A percentile compares a stretch with the other conserved stretches of the same genome.
Evolutionary conservation across 176 grass and related monocot genomes (phyloP).

Genomic region (Oryza glaberrima): DNA sequence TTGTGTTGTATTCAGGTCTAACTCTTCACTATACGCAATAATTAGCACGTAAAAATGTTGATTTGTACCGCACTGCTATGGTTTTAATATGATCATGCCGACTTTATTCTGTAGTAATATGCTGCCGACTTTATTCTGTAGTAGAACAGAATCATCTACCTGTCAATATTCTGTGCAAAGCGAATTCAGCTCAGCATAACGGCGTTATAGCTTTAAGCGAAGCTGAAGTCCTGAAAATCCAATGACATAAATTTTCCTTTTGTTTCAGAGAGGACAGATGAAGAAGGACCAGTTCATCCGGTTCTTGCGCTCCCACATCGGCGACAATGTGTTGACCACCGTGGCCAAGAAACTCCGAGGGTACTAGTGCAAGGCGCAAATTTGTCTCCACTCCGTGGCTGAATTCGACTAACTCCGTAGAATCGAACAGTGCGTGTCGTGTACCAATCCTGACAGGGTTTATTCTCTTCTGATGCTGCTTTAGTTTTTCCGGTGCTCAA

Average conservation of each 20-base stretch:
- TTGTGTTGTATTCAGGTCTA: not conserved
- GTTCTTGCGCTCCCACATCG: constrained; percentile 54
- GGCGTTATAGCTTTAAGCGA: not conserved
- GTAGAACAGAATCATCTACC: not conserved
- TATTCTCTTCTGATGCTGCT: constrained; percentile 40
- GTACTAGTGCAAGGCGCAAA: constrained; percentile 43
- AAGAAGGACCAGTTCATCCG: constrained; percentile 71
- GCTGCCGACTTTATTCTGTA: not conserved
- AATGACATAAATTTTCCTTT: not conserved
- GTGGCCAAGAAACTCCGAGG: constrained; percentile 64
- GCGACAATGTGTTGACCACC: constrained; percentile 63
- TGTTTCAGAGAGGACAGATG: constrained; percentile 70
- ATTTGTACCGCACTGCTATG: not conserved
- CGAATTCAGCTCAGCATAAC: not conserved
- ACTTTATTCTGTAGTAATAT: not conserved
- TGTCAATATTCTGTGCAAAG: not conserved
- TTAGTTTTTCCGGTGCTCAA: constrained; percentile 13
- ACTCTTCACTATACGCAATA: not conserved
- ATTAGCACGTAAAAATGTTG: not conserved
- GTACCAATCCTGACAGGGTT: constrained; percentile 1
- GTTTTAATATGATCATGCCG: not conserved
- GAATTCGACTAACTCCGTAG: constrained; percentile 32
- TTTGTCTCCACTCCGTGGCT: not conserved
- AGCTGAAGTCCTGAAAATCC: not conserved
- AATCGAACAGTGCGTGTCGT: constrained; percentile 14